A percentile compares a stretch with the other conserved stretches of the same genome.
Evolutionary conservation across 139 green algal species (phyloP).

Genomic region (Parachlorella kessleri): DNA sequence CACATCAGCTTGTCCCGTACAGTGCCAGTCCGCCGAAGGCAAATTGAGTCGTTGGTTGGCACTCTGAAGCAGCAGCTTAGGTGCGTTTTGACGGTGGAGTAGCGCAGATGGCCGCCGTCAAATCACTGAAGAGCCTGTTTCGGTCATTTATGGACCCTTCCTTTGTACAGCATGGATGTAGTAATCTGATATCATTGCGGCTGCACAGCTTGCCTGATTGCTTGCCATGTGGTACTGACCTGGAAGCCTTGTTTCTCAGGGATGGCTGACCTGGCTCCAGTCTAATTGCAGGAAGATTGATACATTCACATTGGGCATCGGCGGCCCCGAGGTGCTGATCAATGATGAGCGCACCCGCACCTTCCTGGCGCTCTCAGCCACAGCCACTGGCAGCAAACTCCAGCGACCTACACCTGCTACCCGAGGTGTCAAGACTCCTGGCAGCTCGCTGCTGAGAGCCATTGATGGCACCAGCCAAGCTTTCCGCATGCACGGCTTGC

Average conservation of each 20-base stretch:
- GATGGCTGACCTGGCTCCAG: too few relatives aligned
- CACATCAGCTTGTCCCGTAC: constrained; percentile 41
- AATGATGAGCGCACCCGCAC: constrained; percentile 53
- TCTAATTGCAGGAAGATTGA: constrained; percentile 28
- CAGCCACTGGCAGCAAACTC: background rate
- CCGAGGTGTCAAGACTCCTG: too few relatives aligned
- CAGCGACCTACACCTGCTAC: too few relatives aligned
- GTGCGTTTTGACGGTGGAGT: too few relatives aligned
- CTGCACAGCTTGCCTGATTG: background rate
- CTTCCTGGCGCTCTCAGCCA: constrained; percentile 38
- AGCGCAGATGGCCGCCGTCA: too few relatives aligned
- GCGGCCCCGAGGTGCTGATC: constrained; percentile 25
- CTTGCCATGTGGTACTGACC: background rate
- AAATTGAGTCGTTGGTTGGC: constrained; percentile 22
- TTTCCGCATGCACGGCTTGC: constrained; percentile 28
- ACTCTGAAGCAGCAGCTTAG: constrained; percentile 8
- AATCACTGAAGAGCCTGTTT: too few relatives aligned
- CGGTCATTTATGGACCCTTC: too few relatives aligned
- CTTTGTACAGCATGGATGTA: background rate
- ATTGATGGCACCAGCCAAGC: background rate
- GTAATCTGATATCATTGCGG: background rate
- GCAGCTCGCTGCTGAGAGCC: background rate
- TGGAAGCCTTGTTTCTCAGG: too few relatives aligned
- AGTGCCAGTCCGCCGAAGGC: constrained; percentile 5
- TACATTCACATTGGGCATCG: constrained; percentile 9